These are phyloP conservation scores for Pyrenopolyporus hunteri DNA, from an alignment of 495 filamentous ascomycete species.

Conservation along the genomic window DNA sequence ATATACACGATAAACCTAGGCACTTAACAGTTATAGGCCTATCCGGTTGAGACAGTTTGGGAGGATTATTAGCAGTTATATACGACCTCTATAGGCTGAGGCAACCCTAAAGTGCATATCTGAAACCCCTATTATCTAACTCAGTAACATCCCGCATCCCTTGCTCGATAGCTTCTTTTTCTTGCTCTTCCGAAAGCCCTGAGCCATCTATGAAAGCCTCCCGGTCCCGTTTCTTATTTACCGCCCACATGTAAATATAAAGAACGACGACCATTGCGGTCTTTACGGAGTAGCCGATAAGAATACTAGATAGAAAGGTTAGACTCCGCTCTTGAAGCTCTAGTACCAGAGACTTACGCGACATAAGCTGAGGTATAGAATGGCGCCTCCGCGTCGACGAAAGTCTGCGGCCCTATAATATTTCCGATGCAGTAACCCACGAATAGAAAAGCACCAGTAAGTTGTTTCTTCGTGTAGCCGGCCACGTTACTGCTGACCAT, in stretches of 20 bases:
- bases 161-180: conserved; percentile 56
- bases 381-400: conserved; percentile 58
- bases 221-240: conserved; percentile 60
- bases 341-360: conserved; percentile 41
- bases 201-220: conserved; percentile 44
- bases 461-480: conserved; percentile 62
- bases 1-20: no score
- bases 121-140: conserved; percentile 61
- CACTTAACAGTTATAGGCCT: not conserved
- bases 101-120: conserved; percentile 53
- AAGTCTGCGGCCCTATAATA: conserved; percentile 61
- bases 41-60: not conserved
- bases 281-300: conserved; percentile 60
- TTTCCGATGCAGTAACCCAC: conserved; percentile 63
- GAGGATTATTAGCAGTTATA: not conserved
- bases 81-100: not conserved
- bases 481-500: conserved; percentile 57
- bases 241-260: conserved; percentile 60
- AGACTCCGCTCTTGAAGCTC: not conserved
- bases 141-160: conserved; percentile 65
- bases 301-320: conserved; percentile 43
- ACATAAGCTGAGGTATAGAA: conserved; percentile 62
- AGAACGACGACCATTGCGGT: conserved; percentile 52
- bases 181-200: conserved; percentile 42
- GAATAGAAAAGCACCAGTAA: conserved; percentile 59